Percentiles rank a stretch among this genome's conserved stretches.
Conservation (phyloP, 257 asterid genomes). For the Ilex aquifolium region DNA sequence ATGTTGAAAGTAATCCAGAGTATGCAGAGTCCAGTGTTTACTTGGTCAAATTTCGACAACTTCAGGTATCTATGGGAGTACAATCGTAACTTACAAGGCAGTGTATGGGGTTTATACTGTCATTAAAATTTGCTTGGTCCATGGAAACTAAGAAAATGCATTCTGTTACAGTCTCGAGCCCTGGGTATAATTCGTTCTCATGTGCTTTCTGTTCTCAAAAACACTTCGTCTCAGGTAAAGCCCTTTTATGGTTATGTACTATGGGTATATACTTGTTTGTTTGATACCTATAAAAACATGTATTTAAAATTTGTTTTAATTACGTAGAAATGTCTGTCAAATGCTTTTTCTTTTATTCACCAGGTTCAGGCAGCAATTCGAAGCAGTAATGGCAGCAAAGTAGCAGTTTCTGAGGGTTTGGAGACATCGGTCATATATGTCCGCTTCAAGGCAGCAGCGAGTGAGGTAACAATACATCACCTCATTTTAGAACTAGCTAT, state of each 20-base stretch:
- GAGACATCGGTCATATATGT: conserved; percentile 93
- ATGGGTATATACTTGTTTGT: no score
- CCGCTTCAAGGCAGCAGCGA: conserved; percentile 97
- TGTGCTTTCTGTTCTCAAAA: conserved; percentile 76
- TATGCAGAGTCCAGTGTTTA: conserved; percentile 97
- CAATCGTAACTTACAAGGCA: background rate
- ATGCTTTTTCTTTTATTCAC: conserved; percentile 11
- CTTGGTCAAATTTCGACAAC: conserved; percentile 97
- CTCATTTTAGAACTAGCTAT: conserved; percentile 7
- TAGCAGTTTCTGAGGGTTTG: conserved; percentile 82
- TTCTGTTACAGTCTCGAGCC: conserved; percentile 77
- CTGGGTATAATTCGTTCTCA: conserved; percentile 93
- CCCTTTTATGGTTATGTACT: conserved; percentile 9
- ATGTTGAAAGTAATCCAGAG: conserved; percentile 95
- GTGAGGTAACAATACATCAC: conserved; percentile 45
- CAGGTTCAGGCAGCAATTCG: conserved; percentile 83
- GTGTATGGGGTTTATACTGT: background rate
- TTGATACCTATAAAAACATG: no score
- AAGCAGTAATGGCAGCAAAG: conserved; percentile 66
- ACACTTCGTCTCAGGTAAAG: conserved; percentile 86
- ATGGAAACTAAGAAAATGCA: background rate
- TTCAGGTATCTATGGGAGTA: conserved; percentile 57
- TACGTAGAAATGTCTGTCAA: background rate
- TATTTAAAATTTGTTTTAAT: no score
- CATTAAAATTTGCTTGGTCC: background rate